Base-by-base conservation (phyloP, 31 red algal species). In the Odonthalia washingtoniensis region DNA sequence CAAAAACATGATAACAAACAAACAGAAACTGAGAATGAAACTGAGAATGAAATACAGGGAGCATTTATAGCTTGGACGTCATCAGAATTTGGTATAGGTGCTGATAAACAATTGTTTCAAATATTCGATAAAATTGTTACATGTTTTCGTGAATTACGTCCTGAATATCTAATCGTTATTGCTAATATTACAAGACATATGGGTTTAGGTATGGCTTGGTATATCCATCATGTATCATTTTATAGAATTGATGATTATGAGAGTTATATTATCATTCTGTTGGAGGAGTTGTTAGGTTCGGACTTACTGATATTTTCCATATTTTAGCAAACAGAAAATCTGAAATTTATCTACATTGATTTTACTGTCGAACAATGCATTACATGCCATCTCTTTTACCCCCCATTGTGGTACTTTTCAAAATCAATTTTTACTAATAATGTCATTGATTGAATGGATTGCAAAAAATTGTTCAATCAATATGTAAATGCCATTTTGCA, bases 191-290 rank as follows among this genome's bases (percentile, higher is more conserved):
- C 94, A 40, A 80, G 85, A 70, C 74, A 81, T 36, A 99, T 99
- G 97, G 97, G 97, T 33, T 70, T 30, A 9, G 97, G 97, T 9
- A 99, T 99, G 97, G 97, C 97, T 0, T 89, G 95, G 86, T 92
- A 96, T 46, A 99, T 99, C 63, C 40, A 89, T 41, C 85, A 94
- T 37, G 80, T 66, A 27, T 93, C 82, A 5, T 96, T 91, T 57
- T 84, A 88, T 34, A 93, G 91, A 18, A 70, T 92, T 36, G 83
- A 65, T 28, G 94, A 99, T 43, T 99, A 99, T 46, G n/a, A n/a
- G 95, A 99, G 46, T 36, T 77, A 43, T 99, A 99, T 77, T 99
- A 94, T 89, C 90, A 95, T 65, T 99, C 96, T 68, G 97, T 99
- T 44, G 97, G 94, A 1, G 97, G 97, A 5, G 40, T 99, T 46